Percentiles rank a stretch among this genome's conserved stretches.
phyloP scores from a whole-genome alignment of 73 alveolate genomes.

The Tetrahymena malaccensis region DNA sequence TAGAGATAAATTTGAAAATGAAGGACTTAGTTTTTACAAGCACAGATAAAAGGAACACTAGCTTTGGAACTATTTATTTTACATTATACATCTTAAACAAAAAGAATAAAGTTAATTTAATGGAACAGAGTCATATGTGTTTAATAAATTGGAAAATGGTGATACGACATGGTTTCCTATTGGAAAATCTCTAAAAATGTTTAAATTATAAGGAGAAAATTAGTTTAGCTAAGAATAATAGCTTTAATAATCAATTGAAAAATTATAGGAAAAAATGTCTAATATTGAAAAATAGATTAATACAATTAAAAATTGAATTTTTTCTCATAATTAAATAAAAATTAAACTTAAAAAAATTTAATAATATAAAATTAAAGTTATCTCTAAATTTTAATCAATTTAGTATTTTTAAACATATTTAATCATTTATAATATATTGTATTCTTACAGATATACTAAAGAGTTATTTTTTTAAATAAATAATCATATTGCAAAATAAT shows the following conservation, averaged over 20 bases:
- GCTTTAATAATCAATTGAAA: neutral
- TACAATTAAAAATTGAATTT: neutral
- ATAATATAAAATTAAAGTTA: too few relatives aligned
- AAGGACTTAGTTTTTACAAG: constrained; percentile 15
- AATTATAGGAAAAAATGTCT: neutral
- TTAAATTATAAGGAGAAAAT: neutral
- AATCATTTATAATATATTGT: too few relatives aligned
- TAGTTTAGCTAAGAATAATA: neutral
- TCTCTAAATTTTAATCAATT: too few relatives aligned
- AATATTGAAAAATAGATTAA: neutral
- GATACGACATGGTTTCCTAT: constrained; percentile 35
- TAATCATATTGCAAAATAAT: too few relatives aligned
- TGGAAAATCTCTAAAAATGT: neutral
- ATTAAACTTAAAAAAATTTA: too few relatives aligned
- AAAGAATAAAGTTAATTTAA: constrained; percentile 16
- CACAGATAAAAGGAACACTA: constrained; percentile 22
- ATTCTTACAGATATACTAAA: too few relatives aligned
- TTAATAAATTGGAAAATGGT: constrained; percentile 9
- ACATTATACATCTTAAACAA: constrained; percentile 8
- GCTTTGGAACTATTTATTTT: constrained; percentile 30
- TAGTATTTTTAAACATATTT: too few relatives aligned
- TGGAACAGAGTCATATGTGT: constrained; percentile 26
- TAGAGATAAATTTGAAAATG: constrained; percentile 27
- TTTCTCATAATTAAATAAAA: too few relatives aligned
- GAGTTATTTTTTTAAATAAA: too few relatives aligned